A percentile compares a stretch with the other conserved stretches of the same genome.
Conservation (phyloP, 768 basidiomycete genomes). For the Hemileccinum impolitum region DNA sequence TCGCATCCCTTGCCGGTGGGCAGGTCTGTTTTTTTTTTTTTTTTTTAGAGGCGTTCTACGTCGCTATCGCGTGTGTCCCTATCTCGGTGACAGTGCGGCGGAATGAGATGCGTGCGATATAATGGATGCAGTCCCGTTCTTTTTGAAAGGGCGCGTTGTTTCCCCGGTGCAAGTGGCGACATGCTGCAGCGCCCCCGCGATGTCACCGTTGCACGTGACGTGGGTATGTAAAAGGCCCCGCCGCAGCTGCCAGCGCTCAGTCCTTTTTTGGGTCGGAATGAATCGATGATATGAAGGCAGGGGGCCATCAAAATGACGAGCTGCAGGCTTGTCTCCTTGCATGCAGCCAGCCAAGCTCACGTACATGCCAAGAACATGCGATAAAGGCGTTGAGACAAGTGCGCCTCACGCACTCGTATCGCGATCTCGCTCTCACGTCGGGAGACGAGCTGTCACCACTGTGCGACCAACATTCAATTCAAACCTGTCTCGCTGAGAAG, state of each 20-base stretch:
- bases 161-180: too few species aligned
- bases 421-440: neutral
- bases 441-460: neutral
- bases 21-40: too few species aligned
- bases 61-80: neutral
- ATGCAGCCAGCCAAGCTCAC: too few species aligned
- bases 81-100: neutral
- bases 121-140: too few species aligned
- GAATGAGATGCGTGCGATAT: neutral
- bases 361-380: neutral
- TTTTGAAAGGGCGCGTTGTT: too few species aligned
- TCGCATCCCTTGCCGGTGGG: too few species aligned
- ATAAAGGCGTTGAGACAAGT: neutral
- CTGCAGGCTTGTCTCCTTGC: too few species aligned
- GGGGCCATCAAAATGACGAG: too few species aligned
- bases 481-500: neutral
- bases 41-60: too few species aligned
- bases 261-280: neutral
- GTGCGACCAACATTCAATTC: neutral
- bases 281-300: neutral
- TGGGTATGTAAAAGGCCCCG: too few species aligned
- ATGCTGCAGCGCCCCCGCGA: neutral
- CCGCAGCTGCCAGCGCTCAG: neutral
- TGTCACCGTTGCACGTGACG: neutral
- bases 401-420: neutral